Evolutionary conservation across 345 rosid species (phyloP), one percentile per base, ranked within the genome.

Genomic region (Ailanthus altissimus): DNA sequence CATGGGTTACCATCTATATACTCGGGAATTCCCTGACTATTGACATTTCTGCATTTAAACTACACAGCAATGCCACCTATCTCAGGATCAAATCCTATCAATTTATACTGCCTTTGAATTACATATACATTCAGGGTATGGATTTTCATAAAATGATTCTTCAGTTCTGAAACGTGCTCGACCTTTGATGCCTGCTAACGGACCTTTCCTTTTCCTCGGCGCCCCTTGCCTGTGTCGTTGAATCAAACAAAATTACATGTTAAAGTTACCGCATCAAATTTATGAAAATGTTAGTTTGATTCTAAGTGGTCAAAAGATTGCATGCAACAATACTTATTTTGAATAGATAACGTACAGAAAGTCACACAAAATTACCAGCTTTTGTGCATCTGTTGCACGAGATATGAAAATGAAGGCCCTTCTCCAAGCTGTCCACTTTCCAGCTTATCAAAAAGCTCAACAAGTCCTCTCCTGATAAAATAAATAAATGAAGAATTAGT

Each of bases 131-230:
- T 93, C 97, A 0, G 97, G 99, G 60, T 82, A 91, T 23, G 99
- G 94, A 78, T 96, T 93, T 84, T 93, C 94, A 28, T 92, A 92
- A 73, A 96, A 96, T 5, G 95, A 91, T 88, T 96, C 98, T 86
- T 93, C 97, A 1, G 94, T 92, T 84, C 92, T 81, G 78, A 90
- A 85, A 26, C 94, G 86, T 21, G 94, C 95, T 60, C 94, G 88
- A 10, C 98, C 99, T 81, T 87, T 92, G 56, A 88, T 81, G 77
- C 99, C 97, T 1, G 85, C 90, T 40, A 78, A 58, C 21, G 94
- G 87, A 46, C 93, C 92, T 60, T 77, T 88, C 81, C 97, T 83
- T 85, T 83, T 90, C 79, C 97, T 89, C 0, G 94, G 97, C 58
- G 92, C 88, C 77, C 98, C 98, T 90, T 90, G 94, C 86, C 99